Base-by-base conservation (phyloP, 495 filamentous ascomycete species). In the Penicillium simplicissimum region DNA sequence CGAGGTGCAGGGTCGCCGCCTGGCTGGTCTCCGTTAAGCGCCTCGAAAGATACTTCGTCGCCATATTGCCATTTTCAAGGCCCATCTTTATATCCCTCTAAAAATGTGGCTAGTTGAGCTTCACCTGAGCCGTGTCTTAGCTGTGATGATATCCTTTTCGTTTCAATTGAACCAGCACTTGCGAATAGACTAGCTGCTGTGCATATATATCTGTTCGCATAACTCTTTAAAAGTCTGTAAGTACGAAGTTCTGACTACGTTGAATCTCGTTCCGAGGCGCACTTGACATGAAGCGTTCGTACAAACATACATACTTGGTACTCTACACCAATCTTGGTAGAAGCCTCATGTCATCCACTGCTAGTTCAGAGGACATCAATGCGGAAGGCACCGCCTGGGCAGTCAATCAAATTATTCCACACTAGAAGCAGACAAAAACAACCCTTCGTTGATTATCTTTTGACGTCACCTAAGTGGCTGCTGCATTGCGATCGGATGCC, bases 1-100 rank as follows among this genome's bases (percentile, higher is more conserved):
- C 45, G 95, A 98, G 78, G 94, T 98, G 31, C 95, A 96, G 77
- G 88, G 87, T 62, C 82, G 95, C 53, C 84, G 95, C 45, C 77
- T 97, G 66, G 88, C 88, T 35, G 91, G 93, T 15, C 83, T 93
- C 69, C 82, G 93, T 67, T 95, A 78, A 82, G 69, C 35, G 4
- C 21, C 49, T 25, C 4, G 43, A 23, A n/a, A 13, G 13, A 37
- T 42, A 15, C 14, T 58, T 9, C 23, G 15, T 6, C 3, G 19
- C 34, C 11, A 17, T 31, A 28, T 28, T 48, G 42, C 23, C 19
- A 19, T n/a, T 4, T 17, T 1, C 47, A 14, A 23, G 56, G 10
- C 3, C 33, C 2, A 14, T 8, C 33, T 49, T 9, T 57, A 31
- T 58, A 28, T 28, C n/a, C 19, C 31, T 43, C 15, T 14, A n/a